Percentiles rank a stretch among this genome's conserved stretches.
These are phyloP conservation scores for Candida tropicalis DNA, from an alignment of 1,139 yeast genomes.

Conservation along the genomic window DNA sequence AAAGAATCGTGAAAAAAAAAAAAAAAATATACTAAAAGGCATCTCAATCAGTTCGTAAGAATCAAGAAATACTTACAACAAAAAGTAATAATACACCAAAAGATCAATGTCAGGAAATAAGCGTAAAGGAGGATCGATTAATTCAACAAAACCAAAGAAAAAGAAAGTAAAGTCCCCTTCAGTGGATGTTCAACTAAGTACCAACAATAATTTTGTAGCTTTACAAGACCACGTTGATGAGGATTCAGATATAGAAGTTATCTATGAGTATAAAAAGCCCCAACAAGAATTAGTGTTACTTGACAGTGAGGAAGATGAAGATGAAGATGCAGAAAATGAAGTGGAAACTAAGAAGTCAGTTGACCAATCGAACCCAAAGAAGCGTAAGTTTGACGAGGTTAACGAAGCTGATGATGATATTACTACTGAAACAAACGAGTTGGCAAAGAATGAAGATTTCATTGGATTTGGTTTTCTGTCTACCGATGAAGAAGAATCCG, in stretches of 20 bases:
- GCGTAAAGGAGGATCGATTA: conserved; percentile 24
- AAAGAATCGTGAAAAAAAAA: conserved; percentile 13
- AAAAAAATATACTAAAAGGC: conserved; percentile 18
- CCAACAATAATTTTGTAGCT: conserved; percentile 23
- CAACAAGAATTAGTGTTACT: conserved; percentile 22
- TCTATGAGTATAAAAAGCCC: conserved; percentile 22
- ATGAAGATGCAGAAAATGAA: conserved; percentile 20
- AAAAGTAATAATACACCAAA: not conserved
- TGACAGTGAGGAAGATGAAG: conserved; percentile 30
- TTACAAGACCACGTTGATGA: conserved; percentile 21
- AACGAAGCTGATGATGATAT: not conserved
- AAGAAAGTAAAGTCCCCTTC: not conserved
- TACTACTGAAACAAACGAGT: conserved; percentile 25
- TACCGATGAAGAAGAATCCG: conserved; percentile 33
- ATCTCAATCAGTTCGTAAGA: too few species aligned
- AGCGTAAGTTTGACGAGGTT: conserved; percentile 13
- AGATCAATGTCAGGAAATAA: conserved; percentile 13
- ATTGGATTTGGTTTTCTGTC: conserved; percentile 61
- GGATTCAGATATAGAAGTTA: conserved; percentile 26
- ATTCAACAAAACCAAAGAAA: conserved; percentile 21
- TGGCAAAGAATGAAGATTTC: conserved; percentile 57
- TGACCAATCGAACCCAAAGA: conserved; percentile 17
- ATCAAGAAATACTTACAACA: not conserved
- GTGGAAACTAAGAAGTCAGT: conserved; percentile 15
- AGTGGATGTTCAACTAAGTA: conserved; percentile 14